Conservation (phyloP, 2,329 filamentous ascomycete species). For the Fusarium sp. region DNA sequence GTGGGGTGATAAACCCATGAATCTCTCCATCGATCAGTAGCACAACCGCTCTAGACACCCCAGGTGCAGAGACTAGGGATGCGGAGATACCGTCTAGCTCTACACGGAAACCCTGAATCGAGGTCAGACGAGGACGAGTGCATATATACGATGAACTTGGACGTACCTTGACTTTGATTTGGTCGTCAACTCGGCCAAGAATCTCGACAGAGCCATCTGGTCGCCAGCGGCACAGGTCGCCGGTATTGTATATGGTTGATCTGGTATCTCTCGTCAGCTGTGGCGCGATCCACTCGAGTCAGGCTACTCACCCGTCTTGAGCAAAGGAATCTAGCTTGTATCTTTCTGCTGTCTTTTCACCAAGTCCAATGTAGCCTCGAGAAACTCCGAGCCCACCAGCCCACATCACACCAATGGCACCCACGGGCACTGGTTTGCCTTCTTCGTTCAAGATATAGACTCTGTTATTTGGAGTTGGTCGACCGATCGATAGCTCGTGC, state of each 20-base stretch:
- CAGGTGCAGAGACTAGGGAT: constrained; percentile 61
- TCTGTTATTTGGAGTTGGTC: constrained; percentile 61
- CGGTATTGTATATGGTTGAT: constrained; percentile 69
- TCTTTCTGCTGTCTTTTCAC: constrained; percentile 62
- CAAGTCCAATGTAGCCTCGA: constrained; percentile 67
- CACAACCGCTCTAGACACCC: constrained; percentile 62
- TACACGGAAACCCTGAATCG: constrained; percentile 67
- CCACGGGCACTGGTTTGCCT: constrained; percentile 58
- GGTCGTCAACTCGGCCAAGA: constrained; percentile 70
- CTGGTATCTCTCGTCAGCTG: constrained; percentile 17
- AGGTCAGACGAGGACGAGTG: constrained; percentile 10
- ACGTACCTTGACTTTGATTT: constrained; percentile 70
- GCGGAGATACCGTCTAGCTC: constrained; percentile 70
- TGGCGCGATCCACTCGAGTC: no score
- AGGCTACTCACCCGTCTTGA: constrained; percentile 61
- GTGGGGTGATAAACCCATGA: constrained; percentile 63
- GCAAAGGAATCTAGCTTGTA: constrained; percentile 66
- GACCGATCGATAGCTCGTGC: constrained; percentile 65
- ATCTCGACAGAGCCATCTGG: constrained; percentile 67
- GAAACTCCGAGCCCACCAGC: constrained; percentile 68
- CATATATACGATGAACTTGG: not conserved
- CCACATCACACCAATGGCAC: constrained; percentile 67
- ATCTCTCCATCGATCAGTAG: constrained; percentile 63
- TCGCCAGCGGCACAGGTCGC: constrained; percentile 69
- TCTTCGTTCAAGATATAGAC: constrained; percentile 67